Evolutionary conservation across 2,329 filamentous ascomycete genomes (phyloP).

Genomic region (Chaetomiaceae sp.): DNA sequence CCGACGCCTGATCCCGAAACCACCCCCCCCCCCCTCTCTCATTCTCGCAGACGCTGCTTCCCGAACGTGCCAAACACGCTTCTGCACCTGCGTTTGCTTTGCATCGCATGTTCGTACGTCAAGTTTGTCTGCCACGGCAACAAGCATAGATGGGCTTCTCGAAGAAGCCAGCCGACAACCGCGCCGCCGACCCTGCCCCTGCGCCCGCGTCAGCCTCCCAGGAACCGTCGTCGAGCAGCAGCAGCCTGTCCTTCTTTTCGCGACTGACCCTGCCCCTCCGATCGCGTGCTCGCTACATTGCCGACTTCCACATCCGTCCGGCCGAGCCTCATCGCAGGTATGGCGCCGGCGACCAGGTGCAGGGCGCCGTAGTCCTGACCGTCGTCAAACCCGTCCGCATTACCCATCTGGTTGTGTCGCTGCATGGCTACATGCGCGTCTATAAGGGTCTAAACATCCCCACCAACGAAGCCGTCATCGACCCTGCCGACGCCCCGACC

Average conservation of each 20-base stretch:
- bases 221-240: conserved; percentile 8
- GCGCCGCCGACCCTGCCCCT: conserved; percentile 35
- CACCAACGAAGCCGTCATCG: conserved; percentile 44
- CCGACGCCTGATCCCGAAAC: background rate
- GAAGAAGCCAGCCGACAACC: conserved; percentile 26
- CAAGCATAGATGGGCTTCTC: conserved; percentile 45
- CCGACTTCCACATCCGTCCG: conserved; percentile 74
- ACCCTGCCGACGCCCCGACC: conserved; percentile 38
- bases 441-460: conserved; percentile 63
- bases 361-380: conserved; percentile 67
- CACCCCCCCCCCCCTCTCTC: no score
- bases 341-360: conserved; percentile 68
- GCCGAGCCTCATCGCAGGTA: conserved; percentile 76
- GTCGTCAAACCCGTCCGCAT: conserved; percentile 71
- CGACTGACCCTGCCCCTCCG: conserved; percentile 50
- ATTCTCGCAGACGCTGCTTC: conserved; percentile 7
- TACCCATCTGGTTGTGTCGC: conserved; percentile 72
- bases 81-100: no score
- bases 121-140: conserved; percentile 11
- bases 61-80: background rate
- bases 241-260: conserved; percentile 46
- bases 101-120: background rate
- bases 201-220: conserved; percentile 16
- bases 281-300: conserved; percentile 57
- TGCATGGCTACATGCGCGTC: conserved; percentile 76